These are phyloP conservation scores for Vaccinium macrocarpon DNA, from an alignment of 148 eudicot species.

Conservation along the genomic window DNA sequence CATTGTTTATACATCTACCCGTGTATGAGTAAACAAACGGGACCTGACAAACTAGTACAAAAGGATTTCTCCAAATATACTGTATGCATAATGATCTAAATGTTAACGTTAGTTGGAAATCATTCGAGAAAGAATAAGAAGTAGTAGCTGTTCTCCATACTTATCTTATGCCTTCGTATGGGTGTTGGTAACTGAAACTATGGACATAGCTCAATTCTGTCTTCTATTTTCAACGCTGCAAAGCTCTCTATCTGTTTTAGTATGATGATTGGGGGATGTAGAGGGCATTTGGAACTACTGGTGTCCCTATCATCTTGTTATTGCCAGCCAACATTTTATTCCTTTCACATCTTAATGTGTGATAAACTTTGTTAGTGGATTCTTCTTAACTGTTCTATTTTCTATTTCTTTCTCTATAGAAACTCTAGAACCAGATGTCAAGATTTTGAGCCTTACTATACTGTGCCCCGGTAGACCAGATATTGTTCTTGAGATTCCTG, in stretches of 20 bases:
- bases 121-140: background rate
- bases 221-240: background rate
- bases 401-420: slow-evolving; percentile 25
- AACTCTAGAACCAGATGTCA: slow-evolving; percentile 66
- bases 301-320: background rate
- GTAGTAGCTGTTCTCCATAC: background rate
- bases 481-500: slow-evolving; percentile 54
- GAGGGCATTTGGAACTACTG: background rate
- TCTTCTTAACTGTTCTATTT: background rate
- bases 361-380: background rate
- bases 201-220: background rate
- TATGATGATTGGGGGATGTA: background rate
- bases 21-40: background rate
- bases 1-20: background rate
- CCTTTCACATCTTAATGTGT: background rate
- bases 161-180: background rate
- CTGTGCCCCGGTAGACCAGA: slow-evolving; percentile 58
- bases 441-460: slow-evolving; percentile 63
- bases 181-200: background rate
- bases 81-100: too few relatives aligned
- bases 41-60: background rate
- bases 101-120: background rate
- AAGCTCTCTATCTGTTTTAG: background rate
- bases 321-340: slow-evolving; percentile 8
- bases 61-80: background rate